These are phyloP conservation scores for Amphichorda felina DNA, from an alignment of 2,329 filamentous ascomycete genomes.

Conservation along the genomic window DNA sequence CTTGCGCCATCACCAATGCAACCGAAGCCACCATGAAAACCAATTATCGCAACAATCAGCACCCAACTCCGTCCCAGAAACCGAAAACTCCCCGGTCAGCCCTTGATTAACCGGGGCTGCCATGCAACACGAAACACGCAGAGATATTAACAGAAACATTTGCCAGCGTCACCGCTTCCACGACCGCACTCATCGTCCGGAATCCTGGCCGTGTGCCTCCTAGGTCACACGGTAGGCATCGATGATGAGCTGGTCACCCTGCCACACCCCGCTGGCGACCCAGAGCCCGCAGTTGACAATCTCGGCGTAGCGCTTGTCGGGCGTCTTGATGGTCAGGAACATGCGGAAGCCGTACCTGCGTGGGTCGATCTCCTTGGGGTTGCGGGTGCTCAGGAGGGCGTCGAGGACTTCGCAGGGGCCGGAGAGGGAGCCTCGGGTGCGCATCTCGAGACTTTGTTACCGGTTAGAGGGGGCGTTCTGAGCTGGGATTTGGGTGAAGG, in stretches of 20 bases:
- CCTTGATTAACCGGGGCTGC: too few relatives aligned
- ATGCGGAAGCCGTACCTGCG: slow-evolving; percentile 35
- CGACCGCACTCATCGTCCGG: too few relatives aligned
- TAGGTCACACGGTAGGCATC: slow-evolving; percentile 25
- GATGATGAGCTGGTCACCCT: slow-evolving; percentile 30
- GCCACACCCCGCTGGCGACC: slow-evolving; percentile 36
- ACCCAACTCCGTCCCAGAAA: background rate
- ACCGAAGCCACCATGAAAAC: background rate
- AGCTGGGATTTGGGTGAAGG: background rate
- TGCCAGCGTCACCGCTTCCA: too few relatives aligned
- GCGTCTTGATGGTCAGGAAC: slow-evolving; percentile 36
- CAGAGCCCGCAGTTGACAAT: slow-evolving; percentile 37
- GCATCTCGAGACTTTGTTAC: slow-evolving; percentile 25
- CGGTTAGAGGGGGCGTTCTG: too few relatives aligned
- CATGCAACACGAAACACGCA: too few relatives aligned
- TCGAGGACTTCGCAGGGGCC: slow-evolving; percentile 31
- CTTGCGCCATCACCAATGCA: background rate
- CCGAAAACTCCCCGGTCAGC: background rate
- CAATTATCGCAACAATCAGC: background rate
- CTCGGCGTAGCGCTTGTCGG: slow-evolving; percentile 34
- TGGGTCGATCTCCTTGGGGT: slow-evolving; percentile 25
- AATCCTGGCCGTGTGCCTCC: background rate
- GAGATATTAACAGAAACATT: too few relatives aligned
- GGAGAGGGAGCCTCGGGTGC: slow-evolving; percentile 33
- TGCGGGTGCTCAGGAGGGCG: slow-evolving; percentile 22